phyloP scores from a whole-genome alignment of 148 eudicot genomes.

The Nepenthes gracilis region DNA sequence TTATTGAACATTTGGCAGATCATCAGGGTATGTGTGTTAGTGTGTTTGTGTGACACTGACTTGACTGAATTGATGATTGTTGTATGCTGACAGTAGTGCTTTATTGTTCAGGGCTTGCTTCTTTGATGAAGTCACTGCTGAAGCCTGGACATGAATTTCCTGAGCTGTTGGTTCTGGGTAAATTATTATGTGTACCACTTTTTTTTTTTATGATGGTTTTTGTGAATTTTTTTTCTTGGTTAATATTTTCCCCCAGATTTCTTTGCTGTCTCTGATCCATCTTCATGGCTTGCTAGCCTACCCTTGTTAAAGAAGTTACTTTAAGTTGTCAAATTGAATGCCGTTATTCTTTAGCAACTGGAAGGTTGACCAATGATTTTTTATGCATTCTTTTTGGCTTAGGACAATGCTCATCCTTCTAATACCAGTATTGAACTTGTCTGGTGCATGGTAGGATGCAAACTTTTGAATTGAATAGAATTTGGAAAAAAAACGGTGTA shows the following conservation, averaged over 20 bases:
- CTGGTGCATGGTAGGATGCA: too few species aligned
- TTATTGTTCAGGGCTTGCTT: slow-evolving; percentile 43
- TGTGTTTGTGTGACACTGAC: not conserved
- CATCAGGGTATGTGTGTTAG: slow-evolving; percentile 41
- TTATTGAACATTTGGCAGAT: slow-evolving; percentile 79
- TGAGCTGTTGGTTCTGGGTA: slow-evolving; percentile 78
- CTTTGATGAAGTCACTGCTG: slow-evolving; percentile 43
- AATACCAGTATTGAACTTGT: too few species aligned
- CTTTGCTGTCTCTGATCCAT: too few species aligned
- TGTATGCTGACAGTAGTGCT: slow-evolving; percentile 7
- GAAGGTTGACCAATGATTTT: too few species aligned
- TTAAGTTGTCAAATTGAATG: too few species aligned
- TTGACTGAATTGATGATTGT: slow-evolving; percentile 2
- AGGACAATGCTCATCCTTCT: too few species aligned
- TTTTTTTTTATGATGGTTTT: not conserved
- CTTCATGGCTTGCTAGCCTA: too few species aligned
- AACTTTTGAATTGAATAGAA: too few species aligned
- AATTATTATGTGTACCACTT: not conserved
- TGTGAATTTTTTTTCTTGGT: not conserved
- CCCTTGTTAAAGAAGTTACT: too few species aligned
- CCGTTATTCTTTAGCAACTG: too few species aligned
- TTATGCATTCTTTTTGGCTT: too few species aligned
- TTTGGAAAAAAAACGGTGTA: not conserved
- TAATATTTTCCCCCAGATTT: not conserved
- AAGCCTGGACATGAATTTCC: slow-evolving; percentile 83